Evolutionary conservation across 73 alveolate genomes (phyloP).

Genomic region (Uronychia binucleata): DNA sequence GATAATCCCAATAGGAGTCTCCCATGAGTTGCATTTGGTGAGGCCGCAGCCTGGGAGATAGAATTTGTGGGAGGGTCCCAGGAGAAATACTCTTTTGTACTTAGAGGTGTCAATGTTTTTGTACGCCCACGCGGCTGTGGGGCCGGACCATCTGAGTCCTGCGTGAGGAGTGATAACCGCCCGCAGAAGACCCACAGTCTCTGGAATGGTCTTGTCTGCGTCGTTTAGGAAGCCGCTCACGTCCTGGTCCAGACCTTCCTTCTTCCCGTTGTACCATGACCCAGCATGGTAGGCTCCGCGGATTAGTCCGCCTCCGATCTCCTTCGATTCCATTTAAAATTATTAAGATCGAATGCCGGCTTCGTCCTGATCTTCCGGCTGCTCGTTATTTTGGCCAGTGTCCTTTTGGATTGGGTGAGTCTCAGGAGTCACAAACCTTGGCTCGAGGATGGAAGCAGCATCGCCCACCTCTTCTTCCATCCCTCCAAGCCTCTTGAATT

Average conservation of each 20-base stretch:
- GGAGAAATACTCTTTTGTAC: constrained; percentile 84
- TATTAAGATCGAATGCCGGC: neutral
- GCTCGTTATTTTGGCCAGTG: too few relatives aligned
- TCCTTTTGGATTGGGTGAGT: neutral
- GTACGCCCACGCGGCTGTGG: constrained; percentile 97
- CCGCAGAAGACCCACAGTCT: constrained; percentile 67
- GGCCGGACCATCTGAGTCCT: constrained; percentile 94
- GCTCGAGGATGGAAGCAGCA: neutral
- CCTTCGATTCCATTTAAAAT: neutral
- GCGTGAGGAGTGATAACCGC: constrained; percentile 98
- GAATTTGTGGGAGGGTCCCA: constrained; percentile 97
- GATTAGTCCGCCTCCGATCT: neutral
- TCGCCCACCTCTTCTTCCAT: neutral
- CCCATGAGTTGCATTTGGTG: constrained; percentile 77
- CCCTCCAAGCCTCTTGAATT: neutral
- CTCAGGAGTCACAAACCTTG: constrained; percentile 1
- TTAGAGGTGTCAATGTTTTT: constrained; percentile 66
- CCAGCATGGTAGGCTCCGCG: constrained; percentile 92
- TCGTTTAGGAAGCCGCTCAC: constrained; percentile 55
- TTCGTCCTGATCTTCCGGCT: neutral
- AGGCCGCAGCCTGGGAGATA: constrained; percentile 87
- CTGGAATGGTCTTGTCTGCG: constrained; percentile 43
- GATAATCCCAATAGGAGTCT: constrained; percentile 93
- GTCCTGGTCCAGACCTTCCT: constrained; percentile 64
- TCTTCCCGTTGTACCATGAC: constrained; percentile 83